Evolutionary conservation across 129 eudicot genomes (phyloP).

Genomic region (Smallanthus sonchifolius): DNA sequence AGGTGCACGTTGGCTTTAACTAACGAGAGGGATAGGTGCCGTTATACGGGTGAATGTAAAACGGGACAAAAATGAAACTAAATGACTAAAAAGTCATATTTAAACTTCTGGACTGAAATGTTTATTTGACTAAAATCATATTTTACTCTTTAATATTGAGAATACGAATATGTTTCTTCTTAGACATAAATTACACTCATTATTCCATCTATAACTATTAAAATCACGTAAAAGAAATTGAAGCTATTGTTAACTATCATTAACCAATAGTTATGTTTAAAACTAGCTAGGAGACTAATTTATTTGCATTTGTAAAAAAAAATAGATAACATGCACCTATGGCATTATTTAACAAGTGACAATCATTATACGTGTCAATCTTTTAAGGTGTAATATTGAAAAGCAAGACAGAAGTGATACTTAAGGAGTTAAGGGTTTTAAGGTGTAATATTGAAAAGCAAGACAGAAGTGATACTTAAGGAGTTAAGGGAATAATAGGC

Average conservation of each 20-base stretch:
- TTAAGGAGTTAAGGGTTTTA: conserved; percentile 18
- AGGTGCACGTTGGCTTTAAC: no score
- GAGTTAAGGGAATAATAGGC: conserved; percentile 11
- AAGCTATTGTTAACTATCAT: background rate
- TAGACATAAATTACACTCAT: no score
- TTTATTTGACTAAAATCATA: no score
- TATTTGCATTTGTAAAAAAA: background rate
- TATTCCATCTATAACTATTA: no score
- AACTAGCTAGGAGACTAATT: background rate
- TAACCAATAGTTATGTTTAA: background rate
- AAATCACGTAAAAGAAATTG: no score
- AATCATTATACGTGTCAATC: conserved; percentile 15
- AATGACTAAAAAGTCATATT: no score
- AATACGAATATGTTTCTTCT: no score
- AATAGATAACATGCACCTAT: background rate
- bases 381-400: conserved; percentile 13
- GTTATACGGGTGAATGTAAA: no score
- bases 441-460: conserved; percentile 9
- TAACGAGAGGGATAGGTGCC: no score
- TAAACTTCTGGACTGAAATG: no score
- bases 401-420: conserved; percentile 10
- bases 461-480: conserved; percentile 15
- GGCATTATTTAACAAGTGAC: background rate
- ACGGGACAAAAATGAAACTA: no score
- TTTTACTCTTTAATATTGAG: no score